phyloP scores from a whole-genome alignment of 257 asterid genomes.

The Solanum pinnatisectum region DNA sequence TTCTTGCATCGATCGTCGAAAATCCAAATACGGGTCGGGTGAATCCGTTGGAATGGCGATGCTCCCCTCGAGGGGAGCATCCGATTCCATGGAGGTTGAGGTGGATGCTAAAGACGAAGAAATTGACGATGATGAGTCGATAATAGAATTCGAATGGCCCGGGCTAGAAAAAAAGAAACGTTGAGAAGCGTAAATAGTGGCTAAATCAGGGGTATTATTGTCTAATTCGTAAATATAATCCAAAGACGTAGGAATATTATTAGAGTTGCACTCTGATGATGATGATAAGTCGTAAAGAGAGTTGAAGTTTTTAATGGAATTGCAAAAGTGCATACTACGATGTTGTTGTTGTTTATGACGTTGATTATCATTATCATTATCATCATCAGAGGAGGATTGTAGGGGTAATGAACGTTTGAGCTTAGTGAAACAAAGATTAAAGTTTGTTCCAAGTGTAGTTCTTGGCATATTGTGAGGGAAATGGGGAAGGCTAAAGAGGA shows the following conservation, averaged over 20 bases:
- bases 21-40: constrained; percentile 72
- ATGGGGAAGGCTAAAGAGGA: not conserved
- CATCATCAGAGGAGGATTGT: not conserved
- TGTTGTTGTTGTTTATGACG: not conserved
- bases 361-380: not conserved
- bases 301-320: constrained; percentile 54
- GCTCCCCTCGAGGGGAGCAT: constrained; percentile 21
- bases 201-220: constrained; percentile 39
- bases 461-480: constrained; percentile 27
- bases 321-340: constrained; percentile 24
- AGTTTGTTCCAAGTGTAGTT: constrained; percentile 18
- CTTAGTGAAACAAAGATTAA: constrained; percentile 55
- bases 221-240: constrained; percentile 2
- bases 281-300: constrained; percentile 50
- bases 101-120: constrained; percentile 34
- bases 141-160: constrained; percentile 83
- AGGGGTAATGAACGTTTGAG: constrained; percentile 33
- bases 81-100: constrained; percentile 24
- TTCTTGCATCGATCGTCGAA: constrained; percentile 92
- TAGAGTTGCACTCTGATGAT: constrained; percentile 12
- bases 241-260: not conserved
- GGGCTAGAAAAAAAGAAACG: constrained; percentile 96
- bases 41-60: constrained; percentile 70
- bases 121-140: constrained; percentile 44
- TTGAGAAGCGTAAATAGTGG: constrained; percentile 61